phyloP scores from a whole-genome alignment of 2,329 filamentous ascomycete genomes.

The Fusarium robinianum region DNA sequence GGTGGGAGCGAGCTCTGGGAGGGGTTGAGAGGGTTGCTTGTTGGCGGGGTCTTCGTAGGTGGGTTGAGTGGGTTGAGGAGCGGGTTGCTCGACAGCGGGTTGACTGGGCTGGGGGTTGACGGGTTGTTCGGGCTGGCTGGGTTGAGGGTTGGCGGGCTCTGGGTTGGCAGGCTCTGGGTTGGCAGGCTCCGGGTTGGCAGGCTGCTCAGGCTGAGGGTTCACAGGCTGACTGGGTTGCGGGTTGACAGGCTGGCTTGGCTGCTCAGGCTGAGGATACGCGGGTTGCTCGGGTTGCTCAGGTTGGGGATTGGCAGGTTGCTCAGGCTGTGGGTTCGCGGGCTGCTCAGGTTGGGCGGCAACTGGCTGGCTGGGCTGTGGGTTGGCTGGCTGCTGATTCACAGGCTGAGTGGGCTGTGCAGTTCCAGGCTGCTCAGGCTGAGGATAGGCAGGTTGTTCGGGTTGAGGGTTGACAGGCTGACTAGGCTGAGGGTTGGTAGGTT shows the following conservation, averaged over 20 bases:
- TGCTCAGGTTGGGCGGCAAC: conserved; percentile 4
- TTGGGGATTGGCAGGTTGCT: too few relatives aligned
- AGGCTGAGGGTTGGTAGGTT: conserved; percentile 3
- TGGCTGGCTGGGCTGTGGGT: conserved; percentile 13
- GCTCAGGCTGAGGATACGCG: too few relatives aligned
- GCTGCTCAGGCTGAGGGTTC: conserved; percentile 6
- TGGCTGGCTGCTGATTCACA: not conserved
- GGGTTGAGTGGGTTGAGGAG: conserved; percentile 3
- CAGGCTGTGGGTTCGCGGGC: too few relatives aligned
- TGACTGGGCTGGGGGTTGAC: conserved; percentile 8
- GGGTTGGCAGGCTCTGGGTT: too few relatives aligned
- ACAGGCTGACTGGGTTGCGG: conserved; percentile 12
- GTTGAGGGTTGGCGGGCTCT: not conserved
- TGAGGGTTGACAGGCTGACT: conserved; percentile 8
- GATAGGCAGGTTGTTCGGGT: conserved; percentile 3
- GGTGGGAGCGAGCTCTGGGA: conserved; percentile 14
- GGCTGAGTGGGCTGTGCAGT: conserved; percentile 17
- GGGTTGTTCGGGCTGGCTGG: conserved; percentile 5
- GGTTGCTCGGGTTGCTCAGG: too few relatives aligned
- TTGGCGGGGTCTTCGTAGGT: not conserved
- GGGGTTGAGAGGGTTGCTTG: conserved; percentile 18
- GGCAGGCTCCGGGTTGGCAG: conserved; percentile 19
- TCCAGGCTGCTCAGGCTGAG: too few relatives aligned
- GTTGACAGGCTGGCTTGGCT: too few relatives aligned
- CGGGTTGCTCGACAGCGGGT: conserved; percentile 13